These are phyloP conservation scores for Chlorella variabilis DNA, from an alignment of 163 green algal genomes.

Conservation along the genomic window DNA sequence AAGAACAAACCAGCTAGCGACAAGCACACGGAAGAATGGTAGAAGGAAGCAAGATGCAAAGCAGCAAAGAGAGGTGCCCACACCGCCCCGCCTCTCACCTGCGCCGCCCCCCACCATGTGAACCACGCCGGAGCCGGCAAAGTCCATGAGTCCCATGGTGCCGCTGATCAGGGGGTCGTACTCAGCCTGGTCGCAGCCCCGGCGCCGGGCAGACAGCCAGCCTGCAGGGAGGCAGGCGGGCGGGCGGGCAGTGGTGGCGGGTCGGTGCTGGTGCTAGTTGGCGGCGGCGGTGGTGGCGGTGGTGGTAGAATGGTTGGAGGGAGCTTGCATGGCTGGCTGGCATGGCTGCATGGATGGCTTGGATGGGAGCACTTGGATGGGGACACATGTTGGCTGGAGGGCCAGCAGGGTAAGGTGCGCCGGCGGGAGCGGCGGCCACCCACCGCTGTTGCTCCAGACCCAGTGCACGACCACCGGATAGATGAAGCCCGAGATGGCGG, in stretches of 20 bases:
- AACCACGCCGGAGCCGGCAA: slow-evolving; percentile 71
- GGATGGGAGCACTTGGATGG: no score
- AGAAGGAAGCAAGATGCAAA: no score
- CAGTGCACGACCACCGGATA: slow-evolving; percentile 86
- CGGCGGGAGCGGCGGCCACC: no score
- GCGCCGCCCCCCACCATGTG: slow-evolving; percentile 60
- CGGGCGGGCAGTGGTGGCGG: background rate
- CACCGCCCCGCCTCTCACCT: slow-evolving; percentile 34
- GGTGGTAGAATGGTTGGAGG: no score
- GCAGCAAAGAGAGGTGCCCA: background rate
- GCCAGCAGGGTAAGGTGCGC: no score
- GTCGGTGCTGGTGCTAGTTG: background rate
- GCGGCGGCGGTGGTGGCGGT: background rate
- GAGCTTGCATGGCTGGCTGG: no score
- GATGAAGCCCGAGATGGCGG: slow-evolving; percentile 79
- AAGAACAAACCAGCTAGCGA: no score
- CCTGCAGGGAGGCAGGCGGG: slow-evolving; percentile 27
- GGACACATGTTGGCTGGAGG: no score
- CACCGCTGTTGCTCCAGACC: slow-evolving; percentile 16
- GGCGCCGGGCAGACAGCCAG: slow-evolving; percentile 45
- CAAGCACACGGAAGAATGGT: no score
- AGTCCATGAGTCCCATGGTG: slow-evolving; percentile 63
- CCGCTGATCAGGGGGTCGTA: slow-evolving; percentile 36
- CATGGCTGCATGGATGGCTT: no score
- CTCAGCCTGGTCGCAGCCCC: background rate